phyloP scores from a whole-genome alignment of 2,329 filamentous ascomycete species.

The Fusarium liriodendri region DNA sequence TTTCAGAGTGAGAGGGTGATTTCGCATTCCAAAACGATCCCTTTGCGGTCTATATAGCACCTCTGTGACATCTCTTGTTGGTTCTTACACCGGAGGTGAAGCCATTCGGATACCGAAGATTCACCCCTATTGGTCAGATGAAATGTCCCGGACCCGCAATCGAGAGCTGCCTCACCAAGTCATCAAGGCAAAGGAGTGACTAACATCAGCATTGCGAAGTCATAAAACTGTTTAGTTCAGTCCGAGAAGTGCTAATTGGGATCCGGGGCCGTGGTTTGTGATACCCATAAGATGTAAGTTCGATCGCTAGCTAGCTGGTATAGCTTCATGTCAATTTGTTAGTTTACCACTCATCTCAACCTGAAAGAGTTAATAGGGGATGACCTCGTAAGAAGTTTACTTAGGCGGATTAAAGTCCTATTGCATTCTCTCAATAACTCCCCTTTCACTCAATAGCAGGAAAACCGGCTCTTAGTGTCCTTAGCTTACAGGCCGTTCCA shows the following conservation, averaged over 20 bases:
- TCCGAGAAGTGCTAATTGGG: neutral
- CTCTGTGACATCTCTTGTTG: neutral
- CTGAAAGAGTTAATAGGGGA: neutral
- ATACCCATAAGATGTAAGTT: too few relatives aligned
- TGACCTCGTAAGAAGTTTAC: neutral
- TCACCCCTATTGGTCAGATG: neutral
- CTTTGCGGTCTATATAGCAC: neutral
- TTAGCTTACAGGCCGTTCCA: too few relatives aligned
- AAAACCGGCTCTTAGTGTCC: neutral
- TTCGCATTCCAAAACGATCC: too few relatives aligned
- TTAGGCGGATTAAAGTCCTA: neutral
- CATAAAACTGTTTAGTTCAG: neutral
- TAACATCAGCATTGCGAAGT: neutral
- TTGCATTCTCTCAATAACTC: neutral
- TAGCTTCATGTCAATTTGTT: neutral
- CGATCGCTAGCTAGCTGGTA: neutral
- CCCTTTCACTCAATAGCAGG: neutral
- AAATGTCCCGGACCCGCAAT: neutral
- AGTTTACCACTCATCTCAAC: neutral
- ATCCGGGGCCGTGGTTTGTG: too few relatives aligned
- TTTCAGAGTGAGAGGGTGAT: neutral
- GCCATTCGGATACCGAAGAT: neutral
- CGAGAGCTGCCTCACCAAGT: neutral
- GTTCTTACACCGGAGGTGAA: neutral
- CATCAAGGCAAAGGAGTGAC: neutral